Percentiles rank a stretch among this genome's conserved stretches.
Evolutionary conservation across 768 basidiomycete genomes (phyloP).

Genomic region (Lyophyllum atratum): DNA sequence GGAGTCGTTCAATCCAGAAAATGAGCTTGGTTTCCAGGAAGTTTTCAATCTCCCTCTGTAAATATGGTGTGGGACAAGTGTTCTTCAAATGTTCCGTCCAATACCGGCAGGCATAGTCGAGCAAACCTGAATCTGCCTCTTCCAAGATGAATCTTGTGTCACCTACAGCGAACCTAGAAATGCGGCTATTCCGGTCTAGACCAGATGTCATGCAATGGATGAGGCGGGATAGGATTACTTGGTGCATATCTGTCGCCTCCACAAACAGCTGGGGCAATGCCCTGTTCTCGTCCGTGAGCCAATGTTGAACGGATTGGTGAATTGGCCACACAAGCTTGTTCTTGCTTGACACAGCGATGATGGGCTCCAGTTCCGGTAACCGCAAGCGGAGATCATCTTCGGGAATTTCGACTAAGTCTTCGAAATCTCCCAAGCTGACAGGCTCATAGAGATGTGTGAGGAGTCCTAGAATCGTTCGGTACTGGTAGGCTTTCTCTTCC

Average conservation of each 20-base stretch:
- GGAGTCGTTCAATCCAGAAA: slow-evolving; percentile 19
- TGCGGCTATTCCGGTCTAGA: slow-evolving; percentile 5
- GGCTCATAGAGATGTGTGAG: slow-evolving; percentile 12
- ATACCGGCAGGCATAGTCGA: slow-evolving; percentile 20
- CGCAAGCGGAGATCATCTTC: neutral
- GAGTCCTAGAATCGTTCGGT: slow-evolving; percentile 5
- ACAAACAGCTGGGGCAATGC: slow-evolving; percentile 10
- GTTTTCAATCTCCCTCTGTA: slow-evolving; percentile 9
- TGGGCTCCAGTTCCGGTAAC: slow-evolving; percentile 8
- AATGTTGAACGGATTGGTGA: slow-evolving; percentile 12
- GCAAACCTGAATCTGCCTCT: neutral
- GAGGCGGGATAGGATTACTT: slow-evolving; percentile 6
- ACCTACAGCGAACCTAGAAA: slow-evolving; percentile 1
- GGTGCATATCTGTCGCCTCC: slow-evolving; percentile 9
- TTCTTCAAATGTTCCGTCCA: slow-evolving; percentile 19
- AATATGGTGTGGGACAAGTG: neutral
- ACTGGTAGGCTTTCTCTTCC: neutral
- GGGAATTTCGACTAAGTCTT: slow-evolving; percentile 1
- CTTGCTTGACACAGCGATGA: slow-evolving; percentile 4
- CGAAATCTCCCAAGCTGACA: slow-evolving; percentile 1
- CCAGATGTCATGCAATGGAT: slow-evolving; percentile 9
- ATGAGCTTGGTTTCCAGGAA: slow-evolving; percentile 13
- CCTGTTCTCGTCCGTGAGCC: slow-evolving; percentile 12
- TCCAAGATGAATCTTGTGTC: neutral
- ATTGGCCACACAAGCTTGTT: slow-evolving; percentile 6